phyloP scores from a whole-genome alignment of 257 asterid genomes.

The Solanum rostratum region DNA sequence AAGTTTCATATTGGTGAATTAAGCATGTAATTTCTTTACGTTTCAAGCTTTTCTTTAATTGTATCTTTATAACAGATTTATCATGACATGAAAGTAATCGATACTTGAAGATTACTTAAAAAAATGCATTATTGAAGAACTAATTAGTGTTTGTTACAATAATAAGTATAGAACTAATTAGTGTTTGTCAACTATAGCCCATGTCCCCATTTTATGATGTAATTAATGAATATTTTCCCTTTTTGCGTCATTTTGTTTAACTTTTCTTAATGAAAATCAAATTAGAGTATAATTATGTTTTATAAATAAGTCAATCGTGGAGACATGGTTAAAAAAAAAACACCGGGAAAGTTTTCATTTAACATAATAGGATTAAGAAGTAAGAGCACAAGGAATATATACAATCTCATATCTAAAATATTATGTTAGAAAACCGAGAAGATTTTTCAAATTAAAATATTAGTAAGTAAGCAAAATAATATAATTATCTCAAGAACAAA shows the following conservation, averaged over 20 bases:
- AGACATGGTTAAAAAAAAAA: background rate
- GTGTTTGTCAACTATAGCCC: background rate
- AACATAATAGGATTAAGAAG: background rate
- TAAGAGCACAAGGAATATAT: background rate
- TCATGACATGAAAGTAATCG: background rate
- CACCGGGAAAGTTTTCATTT: background rate
- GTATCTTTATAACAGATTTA: background rate
- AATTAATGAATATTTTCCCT: background rate
- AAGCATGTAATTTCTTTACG: background rate
- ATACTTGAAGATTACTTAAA: background rate
- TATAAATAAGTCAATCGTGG: background rate
- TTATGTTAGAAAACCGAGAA: too few species aligned
- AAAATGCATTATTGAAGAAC: background rate
- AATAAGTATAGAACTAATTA: background rate
- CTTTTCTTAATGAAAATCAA: background rate
- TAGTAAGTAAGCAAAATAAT: too few species aligned
- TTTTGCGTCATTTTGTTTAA: background rate
- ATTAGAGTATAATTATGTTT: background rate
- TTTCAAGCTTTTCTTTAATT: background rate
- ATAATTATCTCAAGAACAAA: too few species aligned
- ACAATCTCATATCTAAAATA: too few species aligned
- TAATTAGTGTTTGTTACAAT: background rate
- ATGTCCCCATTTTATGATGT: background rate
- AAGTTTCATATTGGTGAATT: background rate
- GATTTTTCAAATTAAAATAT: too few species aligned